Conservation (phyloP, 1,284 basidiomycete genomes). For the Thecaphora frezii region DNA sequence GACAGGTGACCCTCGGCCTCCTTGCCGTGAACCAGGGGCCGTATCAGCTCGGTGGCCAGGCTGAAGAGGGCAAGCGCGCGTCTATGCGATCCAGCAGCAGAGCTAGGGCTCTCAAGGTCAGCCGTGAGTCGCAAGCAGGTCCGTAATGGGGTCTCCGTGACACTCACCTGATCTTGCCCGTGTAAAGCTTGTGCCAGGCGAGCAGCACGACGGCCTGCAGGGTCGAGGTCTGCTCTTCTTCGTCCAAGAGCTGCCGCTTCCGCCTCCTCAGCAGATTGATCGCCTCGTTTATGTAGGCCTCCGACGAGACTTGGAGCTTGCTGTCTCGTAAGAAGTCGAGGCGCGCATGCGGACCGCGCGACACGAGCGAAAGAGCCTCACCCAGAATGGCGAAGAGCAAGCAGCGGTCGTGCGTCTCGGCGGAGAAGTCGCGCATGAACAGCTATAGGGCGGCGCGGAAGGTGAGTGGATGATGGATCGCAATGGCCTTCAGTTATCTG, state of each 20-base stretch:
- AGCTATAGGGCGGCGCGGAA: no score
- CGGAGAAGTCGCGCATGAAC: conserved; percentile 4
- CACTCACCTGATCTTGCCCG: conserved; percentile 16
- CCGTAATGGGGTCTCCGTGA: no score
- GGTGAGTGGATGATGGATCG: no score
- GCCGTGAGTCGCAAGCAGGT: no score
- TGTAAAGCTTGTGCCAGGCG: conserved; percentile 26
- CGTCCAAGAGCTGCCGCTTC: neutral
- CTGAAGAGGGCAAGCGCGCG: neutral
- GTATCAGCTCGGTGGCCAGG: neutral
- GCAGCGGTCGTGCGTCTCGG: conserved; percentile 1
- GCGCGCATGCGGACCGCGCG: no score
- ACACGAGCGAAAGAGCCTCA: conserved; percentile 1
- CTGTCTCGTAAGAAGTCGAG: neutral
- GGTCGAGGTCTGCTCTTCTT: neutral
- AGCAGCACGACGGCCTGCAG: conserved; percentile 15
- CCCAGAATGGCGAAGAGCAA: conserved; percentile 12
- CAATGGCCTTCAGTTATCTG: no score
- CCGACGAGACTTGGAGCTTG: neutral
- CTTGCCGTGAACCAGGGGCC: neutral
- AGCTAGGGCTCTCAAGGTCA: no score
- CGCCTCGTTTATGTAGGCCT: neutral
- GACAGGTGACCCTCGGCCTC: neutral
- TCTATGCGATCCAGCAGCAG: neutral
- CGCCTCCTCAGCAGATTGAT: neutral